Base-by-base conservation (phyloP, 352 stramenopile genomes). In the Globisporangium perplexum region DNA sequence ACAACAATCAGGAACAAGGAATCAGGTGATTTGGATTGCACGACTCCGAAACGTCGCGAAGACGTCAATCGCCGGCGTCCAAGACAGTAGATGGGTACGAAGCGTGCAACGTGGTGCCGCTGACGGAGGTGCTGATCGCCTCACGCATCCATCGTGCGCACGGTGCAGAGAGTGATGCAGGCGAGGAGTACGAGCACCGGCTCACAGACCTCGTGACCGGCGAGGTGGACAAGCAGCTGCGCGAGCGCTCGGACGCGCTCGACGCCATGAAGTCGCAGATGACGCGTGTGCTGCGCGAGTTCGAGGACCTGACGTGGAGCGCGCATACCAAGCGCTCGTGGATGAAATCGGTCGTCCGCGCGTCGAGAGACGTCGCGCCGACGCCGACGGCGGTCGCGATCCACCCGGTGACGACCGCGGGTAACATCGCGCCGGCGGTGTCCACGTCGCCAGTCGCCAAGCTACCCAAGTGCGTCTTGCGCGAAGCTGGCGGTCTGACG, bases 251-350 rank as follows among this genome's bases (percentile, higher is more conserved):
- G 41, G 78, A 76, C 38, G 50, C 73, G 46, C 50, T 90, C 12
- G 74, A 86, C 24, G 55, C 55, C 11, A 79, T 90, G 71, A 83
- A 84, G 59, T 55, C 69, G 39, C 77, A 90, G 58, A 87, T 90
- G 77, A 66, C 68, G 20, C 77, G 74, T 45, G 71, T 90, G 43
- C 63, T 90, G 38, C 64, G 67, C 10, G 79, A 90, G 62, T 84
- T 90, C 47, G 79, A 90, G 51, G 74, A 87, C 56, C 61, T 88
- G 46, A 68, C 74, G 36, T 69, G 50, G 54, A 81, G 68, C 31
- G 56, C 78, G 23, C 67, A 71, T 43, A 68, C 77, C 42, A 83
- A 87, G 59, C 75, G 73, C 17, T 82, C 79, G 38, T 90, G 79
- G 79, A 84, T 78, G 58, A 84, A 83, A 41, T 82, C 73, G 47